Base-by-base conservation (phyloP, 2,329 filamentous ascomycete genomes). In the Sporothrix pallida region DNA sequence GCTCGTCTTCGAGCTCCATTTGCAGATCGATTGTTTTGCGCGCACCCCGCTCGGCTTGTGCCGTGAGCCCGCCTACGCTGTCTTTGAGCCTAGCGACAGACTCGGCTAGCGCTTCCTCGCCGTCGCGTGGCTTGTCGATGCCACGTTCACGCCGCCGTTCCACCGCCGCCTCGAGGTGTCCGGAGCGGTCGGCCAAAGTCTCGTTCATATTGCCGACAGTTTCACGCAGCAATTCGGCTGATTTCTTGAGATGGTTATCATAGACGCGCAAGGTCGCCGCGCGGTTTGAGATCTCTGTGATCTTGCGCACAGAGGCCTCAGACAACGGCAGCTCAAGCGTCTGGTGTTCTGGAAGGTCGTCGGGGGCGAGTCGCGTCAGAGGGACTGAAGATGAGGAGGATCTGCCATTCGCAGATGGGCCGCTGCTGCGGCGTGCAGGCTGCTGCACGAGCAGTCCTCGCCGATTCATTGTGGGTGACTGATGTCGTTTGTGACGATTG, bases 1-100 rank as follows among this genome's bases (percentile, higher is more conserved):
- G 79, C 69, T 87, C 83, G 73, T 90, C 87, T 75, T 88, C 84
- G 2, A 89, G 79, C 75, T 84, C 85, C 58, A 82, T 83, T 72
- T 82, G 83, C 70, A 82, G 78, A 76, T 90, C 88, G 42, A 90
- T 85, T 12, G 86, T 79, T 50, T 82, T 78, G 13, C 88, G 84
- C 44, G 87, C 79, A 0, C 84, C 82, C 23, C 79, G 77, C 77
- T 90, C 88, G 7, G 85, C 83, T 3, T 82, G 79, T 9, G 80
- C 78, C 1, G 86, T 87, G 42, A 88, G 74, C 1, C 77, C 75
- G 1, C 83, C 81, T 2, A 87, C 84, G 12, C 82, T 77, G 0
- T 76, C 76, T 26, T 84, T 81, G 2, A 88, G 79, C 2, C 78
- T 76, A n/a, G 50, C 54, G 2, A 76, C 72, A 48, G 85, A 82